phyloP scores from a whole-genome alignment of 164 flowering plant genomes.

The Santalum album region DNA sequence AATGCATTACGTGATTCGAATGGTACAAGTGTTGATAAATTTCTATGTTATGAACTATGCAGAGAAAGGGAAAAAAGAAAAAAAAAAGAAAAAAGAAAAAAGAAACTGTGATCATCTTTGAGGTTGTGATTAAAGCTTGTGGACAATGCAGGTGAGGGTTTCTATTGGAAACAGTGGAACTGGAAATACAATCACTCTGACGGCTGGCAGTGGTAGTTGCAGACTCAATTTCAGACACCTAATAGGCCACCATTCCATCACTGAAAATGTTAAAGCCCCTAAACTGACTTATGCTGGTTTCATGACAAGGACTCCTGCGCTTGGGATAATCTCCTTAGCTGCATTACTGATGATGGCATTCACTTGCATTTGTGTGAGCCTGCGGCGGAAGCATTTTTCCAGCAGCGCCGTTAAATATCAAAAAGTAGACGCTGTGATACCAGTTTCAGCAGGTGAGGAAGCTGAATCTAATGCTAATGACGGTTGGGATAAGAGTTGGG shows the following conservation, averaged over 20 bases:
- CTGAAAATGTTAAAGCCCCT: constrained; percentile 10
- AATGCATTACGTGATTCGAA: too few species aligned
- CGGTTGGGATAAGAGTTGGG: constrained; percentile 80
- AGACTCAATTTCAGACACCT: constrained; percentile 42
- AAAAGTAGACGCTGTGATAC: constrained; percentile 55
- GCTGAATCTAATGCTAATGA: constrained; percentile 22
- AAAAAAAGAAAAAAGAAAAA: too few species aligned
- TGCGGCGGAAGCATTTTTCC: constrained; percentile 16
- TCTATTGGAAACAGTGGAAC: constrained; percentile 23
- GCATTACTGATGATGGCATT: constrained; percentile 26
- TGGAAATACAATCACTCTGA: constrained; percentile 26
- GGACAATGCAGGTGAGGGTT: constrained; percentile 44
- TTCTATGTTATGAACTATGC: too few species aligned
- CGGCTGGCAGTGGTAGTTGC: constrained; percentile 36
- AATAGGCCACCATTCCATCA: constrained; percentile 13
- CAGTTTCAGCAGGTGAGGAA: constrained; percentile 30
- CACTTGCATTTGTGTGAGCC: constrained; percentile 23
- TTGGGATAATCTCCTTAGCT: constrained; percentile 22
- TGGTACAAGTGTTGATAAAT: too few species aligned
- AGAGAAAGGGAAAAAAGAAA: too few species aligned
- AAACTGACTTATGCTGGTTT: constrained; percentile 11
- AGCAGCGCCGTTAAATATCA: constrained; percentile 34
- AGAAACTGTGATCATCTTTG: background rate
- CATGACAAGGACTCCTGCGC: constrained; percentile 12
- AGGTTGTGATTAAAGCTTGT: background rate